Base-by-base conservation (phyloP, 192 early-diverging fungal species). In the Backusella mclennaniae region DNA sequence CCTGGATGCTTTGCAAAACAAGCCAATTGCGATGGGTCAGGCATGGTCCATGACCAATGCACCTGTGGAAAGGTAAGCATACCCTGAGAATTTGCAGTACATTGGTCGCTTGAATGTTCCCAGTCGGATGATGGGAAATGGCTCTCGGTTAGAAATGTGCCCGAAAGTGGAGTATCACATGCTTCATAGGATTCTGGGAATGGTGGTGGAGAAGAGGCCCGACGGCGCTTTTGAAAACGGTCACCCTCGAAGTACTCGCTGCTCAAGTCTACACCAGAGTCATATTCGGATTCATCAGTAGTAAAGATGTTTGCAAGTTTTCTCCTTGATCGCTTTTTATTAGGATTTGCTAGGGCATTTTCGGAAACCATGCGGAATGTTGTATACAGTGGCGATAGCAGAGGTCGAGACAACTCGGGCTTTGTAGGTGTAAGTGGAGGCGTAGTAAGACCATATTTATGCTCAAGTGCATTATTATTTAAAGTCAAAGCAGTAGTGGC, bases 231-330 rank as follows among this genome's bases (percentile, higher is more conserved):
- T 33, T 33, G 33, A 29, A 14, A 0, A 35, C 4, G 33, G 17
- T 67, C 52, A 23, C 52, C n/a, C 7, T 63, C 56, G 3, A 31
- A 9, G 29, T 71, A 73, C 19, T 78, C 77, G 23, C 31, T 74
- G 17, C 73, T 39, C 11, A 79, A 38, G 12, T 79, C 77, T 1
- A 79, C 52, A 35, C 77, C 77, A 8, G 67, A 70, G 59, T 79
- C 77, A 71, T 53, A 74, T 8, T 79, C 77, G 0, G 73, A 79
- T 31, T 79, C 77, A 36, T 76, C 17, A 1, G 67, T 4, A 9
- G 17, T 52, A n/a, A 21, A 31, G n/a, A 7, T 29, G 11, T n/a
- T 4, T 9, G 21, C 29, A 21, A 46, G 69, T 31, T 69, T 70
- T 31, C 36, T 42, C 59, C 56, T 73, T 68, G 38, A 23, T 26